Evolutionary conservation across 2,329 filamentous ascomycete species (phyloP), one percentile per base, ranked within the genome.

Genomic region (Aureobasidium lini): DNA sequence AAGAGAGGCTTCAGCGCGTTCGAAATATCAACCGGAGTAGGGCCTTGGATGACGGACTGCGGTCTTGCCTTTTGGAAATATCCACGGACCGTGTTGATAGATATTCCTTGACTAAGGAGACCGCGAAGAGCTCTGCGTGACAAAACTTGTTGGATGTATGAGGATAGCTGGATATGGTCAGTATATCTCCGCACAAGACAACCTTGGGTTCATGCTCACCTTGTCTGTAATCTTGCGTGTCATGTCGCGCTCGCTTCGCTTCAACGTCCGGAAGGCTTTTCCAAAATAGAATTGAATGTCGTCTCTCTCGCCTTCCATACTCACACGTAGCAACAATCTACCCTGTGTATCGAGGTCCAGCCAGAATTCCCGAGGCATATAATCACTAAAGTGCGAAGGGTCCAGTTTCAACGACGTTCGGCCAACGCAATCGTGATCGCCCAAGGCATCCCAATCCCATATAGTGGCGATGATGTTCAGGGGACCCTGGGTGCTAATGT

Each of bases 241-340:
- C 94, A 99, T 99, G 72, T 99, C 94, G 68, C 93, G 84, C 76
- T 99, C 93, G 0, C 93, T 95, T 65, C 94, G 85, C 79, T 97
- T 97, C 66, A 99, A 79, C 62, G 93, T 90, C 48, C 94, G 84
- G 77, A 99, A 99, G 29, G 94, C 89, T 75, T 96, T 97, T 67
- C 92, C 94, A 73, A 97, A 97, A 70, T 96, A 93, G 73, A 99
- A 99, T 68, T 96, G 90, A 61, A 99, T 99, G 70, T 99, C 94
- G 70, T 99, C 94, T 63, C 94, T 84, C 75, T 99, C 94, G 54
- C 94, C 94, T 75, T 99, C 94, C 94, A 99, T 99, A 70, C 91
- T 96, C 56, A 99, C 91, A 63, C 93, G 84, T 56, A 99, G 83
- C 60, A 99, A 76, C 34, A 99, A 75, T 53, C 93, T 84, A 7